Conservation (phyloP, 345 rosid species). For the Salix caprea region DNA sequence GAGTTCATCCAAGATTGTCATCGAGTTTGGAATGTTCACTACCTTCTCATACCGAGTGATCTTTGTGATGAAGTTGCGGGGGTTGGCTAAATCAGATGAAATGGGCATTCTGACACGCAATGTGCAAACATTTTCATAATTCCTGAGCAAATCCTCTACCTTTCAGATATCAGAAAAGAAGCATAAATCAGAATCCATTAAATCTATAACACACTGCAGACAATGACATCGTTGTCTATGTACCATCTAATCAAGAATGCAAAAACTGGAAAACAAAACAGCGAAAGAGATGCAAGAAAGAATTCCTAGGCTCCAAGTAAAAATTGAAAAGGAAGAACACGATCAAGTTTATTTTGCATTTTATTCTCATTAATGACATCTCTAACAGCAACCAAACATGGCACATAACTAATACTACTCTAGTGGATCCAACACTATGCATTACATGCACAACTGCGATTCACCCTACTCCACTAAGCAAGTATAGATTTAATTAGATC, state of each 20-base stretch:
- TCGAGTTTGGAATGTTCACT: constrained; percentile 84
- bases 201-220: not conserved
- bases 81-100: constrained; percentile 71
- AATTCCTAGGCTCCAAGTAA: not conserved
- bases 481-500: not conserved
- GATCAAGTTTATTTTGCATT: not conserved
- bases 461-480: not conserved
- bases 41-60: constrained; percentile 77
- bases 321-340: no score
- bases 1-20: constrained; percentile 86
- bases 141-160: constrained; percentile 83
- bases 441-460: not conserved
- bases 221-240: not conserved
- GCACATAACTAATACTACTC: not conserved
- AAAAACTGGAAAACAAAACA: not conserved
- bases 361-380: not conserved
- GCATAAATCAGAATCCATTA: not conserved
- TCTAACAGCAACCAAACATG: not conserved
- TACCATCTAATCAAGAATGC: not conserved
- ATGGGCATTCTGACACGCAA: constrained; percentile 92
- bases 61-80: constrained; percentile 85
- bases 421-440: not conserved
- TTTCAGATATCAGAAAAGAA: constrained; percentile 12
- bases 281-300: not conserved
- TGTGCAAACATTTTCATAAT: constrained; percentile 82